phyloP scores from a whole-genome alignment of 2,329 filamentous ascomycete species.

The Didymella glomerata region DNA sequence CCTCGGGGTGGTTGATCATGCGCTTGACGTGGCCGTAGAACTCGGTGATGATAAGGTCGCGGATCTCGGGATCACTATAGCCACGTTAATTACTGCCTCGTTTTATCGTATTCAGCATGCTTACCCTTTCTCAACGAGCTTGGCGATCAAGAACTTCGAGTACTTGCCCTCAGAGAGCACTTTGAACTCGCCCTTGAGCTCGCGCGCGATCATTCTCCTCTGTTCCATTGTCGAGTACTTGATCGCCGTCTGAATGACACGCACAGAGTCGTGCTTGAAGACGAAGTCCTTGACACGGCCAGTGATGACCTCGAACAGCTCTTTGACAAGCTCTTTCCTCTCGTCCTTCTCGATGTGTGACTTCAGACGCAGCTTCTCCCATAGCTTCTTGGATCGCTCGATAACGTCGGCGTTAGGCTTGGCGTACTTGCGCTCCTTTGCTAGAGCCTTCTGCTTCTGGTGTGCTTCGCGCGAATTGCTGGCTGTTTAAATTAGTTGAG shows the following conservation, averaged over 20 bases:
- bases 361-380: slow-evolving; percentile 92
- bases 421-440: slow-evolving; percentile 85
- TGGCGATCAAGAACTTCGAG: slow-evolving; percentile 96
- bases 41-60: slow-evolving; percentile 88
- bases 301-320: slow-evolving; percentile 90
- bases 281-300: slow-evolving; percentile 94
- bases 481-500: slow-evolving; percentile 55
- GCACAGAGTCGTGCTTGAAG: slow-evolving; percentile 97
- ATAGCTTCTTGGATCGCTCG: slow-evolving; percentile 90
- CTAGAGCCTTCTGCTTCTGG: slow-evolving; percentile 88
- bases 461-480: slow-evolving; percentile 86
- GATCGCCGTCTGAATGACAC: slow-evolving; percentile 93
- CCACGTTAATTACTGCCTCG: slow-evolving; percentile 22
- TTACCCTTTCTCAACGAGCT: slow-evolving; percentile 83
- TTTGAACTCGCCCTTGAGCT: slow-evolving; percentile 84
- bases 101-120: slow-evolving; percentile 13
- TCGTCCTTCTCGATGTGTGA: slow-evolving; percentile 92
- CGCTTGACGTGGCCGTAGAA: slow-evolving; percentile 94
- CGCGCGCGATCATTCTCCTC: slow-evolving; percentile 82
- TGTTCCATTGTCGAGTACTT: slow-evolving; percentile 92
- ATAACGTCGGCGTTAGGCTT: slow-evolving; percentile 94
- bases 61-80: slow-evolving; percentile 77
- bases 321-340: slow-evolving; percentile 81
- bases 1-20: slow-evolving; percentile 94
- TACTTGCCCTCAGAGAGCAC: slow-evolving; percentile 93